phyloP scores from a whole-genome alignment of 257 asterid species.

The Gardenia jasminoides region DNA sequence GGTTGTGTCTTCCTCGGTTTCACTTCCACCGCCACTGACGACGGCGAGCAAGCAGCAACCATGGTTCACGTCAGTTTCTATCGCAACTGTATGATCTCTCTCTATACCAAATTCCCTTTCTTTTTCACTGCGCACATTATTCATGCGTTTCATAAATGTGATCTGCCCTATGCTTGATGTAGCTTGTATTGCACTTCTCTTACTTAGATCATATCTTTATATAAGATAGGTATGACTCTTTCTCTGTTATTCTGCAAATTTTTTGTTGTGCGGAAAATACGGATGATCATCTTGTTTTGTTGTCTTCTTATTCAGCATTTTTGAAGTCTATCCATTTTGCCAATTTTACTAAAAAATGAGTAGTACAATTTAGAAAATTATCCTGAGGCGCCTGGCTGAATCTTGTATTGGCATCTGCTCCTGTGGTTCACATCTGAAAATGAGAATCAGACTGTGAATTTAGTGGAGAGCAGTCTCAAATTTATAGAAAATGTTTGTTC shows the following conservation, averaged over 20 bases:
- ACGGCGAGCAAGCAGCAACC: not conserved
- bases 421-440: not conserved
- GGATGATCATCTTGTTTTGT: not conserved
- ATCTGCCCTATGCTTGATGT: not conserved
- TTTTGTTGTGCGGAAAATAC: not conserved
- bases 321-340: not conserved
- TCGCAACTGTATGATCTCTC: constrained; percentile 35
- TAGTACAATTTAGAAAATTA: too few species aligned
- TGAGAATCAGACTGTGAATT: not conserved
- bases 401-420: not conserved
- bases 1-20: not conserved
- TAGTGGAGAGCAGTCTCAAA: not conserved
- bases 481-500: not conserved
- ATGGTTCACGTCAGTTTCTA: constrained; percentile 43
- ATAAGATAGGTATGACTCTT: not conserved
- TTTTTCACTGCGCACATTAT: too few species aligned
- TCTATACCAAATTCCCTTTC: not conserved
- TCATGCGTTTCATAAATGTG: not conserved
- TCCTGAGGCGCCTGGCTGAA: not conserved
- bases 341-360: too few species aligned
- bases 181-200: not conserved
- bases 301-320: not conserved
- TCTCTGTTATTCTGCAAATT: too few species aligned
- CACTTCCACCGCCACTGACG: not conserved
- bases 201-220: not conserved